Evolutionary conservation across 1,284 basidiomycete genomes (phyloP).

Genomic region (Sanghuangporus baumii): DNA sequence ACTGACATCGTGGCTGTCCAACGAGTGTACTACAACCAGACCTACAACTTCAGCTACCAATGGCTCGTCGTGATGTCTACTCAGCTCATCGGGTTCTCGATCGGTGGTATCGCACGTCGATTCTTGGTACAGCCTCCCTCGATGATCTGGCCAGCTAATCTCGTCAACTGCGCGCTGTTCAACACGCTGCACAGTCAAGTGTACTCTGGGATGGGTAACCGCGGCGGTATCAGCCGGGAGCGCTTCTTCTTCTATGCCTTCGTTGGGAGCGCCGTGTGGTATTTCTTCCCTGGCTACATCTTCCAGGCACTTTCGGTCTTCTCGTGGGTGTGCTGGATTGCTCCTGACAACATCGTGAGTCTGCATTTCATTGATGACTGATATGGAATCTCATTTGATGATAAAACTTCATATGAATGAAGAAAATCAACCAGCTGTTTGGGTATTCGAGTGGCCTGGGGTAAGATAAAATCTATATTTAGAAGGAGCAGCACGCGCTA

Average conservation of each 20-base stretch:
- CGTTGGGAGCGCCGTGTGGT: slow-evolving; percentile 26
- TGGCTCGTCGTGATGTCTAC: slow-evolving; percentile 29
- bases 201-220: slow-evolving; percentile 27
- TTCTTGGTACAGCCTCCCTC: slow-evolving; percentile 35
- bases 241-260: slow-evolving; percentile 31
- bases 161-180: slow-evolving; percentile 38
- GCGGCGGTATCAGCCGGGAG: slow-evolving; percentile 29
- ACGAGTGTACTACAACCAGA: slow-evolving; percentile 25
- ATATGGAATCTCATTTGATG: background rate
- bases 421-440: slow-evolving; percentile 33
- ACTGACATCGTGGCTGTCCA: slow-evolving; percentile 31
- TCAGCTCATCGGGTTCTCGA: slow-evolving; percentile 34
- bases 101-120: slow-evolving; percentile 32
- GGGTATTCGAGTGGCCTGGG: slow-evolving; percentile 22
- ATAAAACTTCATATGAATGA: background rate
- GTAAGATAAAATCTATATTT: background rate
- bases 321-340: slow-evolving; percentile 38
- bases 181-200: slow-evolving; percentile 36
- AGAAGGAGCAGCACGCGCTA: background rate
- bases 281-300: slow-evolving; percentile 39
- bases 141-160: slow-evolving; percentile 35
- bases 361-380: background rate
- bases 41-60: slow-evolving; percentile 25
- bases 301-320: slow-evolving; percentile 27
- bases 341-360: slow-evolving; percentile 24